phyloP scores from a whole-genome alignment of 352 stramenopile species.

The Phytopythium sindhum region DNA sequence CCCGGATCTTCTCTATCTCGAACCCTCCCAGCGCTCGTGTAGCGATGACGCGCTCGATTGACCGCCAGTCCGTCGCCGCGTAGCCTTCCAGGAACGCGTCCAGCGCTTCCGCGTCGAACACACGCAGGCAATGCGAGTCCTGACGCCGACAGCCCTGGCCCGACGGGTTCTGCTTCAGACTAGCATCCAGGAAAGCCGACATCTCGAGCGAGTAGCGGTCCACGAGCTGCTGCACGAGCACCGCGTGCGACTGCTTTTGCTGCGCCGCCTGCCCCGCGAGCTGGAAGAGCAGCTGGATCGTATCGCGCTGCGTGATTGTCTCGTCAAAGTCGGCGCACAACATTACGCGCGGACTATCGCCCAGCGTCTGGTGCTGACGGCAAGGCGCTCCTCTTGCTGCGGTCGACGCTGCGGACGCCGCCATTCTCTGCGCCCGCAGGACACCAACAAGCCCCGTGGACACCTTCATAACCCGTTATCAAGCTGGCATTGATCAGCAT shows the following conservation, averaged over 20 bases:
- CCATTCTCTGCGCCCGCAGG: neutral
- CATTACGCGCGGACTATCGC: neutral
- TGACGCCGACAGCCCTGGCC: neutral
- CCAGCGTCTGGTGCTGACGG: neutral
- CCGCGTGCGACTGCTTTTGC: slow-evolving; percentile 10
- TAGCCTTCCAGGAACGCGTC: slow-evolving; percentile 41
- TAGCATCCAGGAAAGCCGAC: slow-evolving; percentile 14
- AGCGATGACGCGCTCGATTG: slow-evolving; percentile 39
- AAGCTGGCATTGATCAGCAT: neutral
- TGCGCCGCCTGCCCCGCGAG: slow-evolving; percentile 11
- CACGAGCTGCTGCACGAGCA: slow-evolving; percentile 27
- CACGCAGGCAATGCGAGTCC: neutral
- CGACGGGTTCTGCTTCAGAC: neutral
- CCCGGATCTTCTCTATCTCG: slow-evolving; percentile 8
- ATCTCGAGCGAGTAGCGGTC: slow-evolving; percentile 31
- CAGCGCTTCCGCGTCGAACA: slow-evolving; percentile 36
- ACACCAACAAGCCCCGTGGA: no score
- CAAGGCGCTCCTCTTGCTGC: neutral
- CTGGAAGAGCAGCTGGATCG: slow-evolving; percentile 52
- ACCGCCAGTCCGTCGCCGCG: slow-evolving; percentile 38
- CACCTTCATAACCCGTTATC: no score
- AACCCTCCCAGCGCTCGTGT: slow-evolving; percentile 36
- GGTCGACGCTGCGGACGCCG: neutral
- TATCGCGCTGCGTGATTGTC: slow-evolving; percentile 60
- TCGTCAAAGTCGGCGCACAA: slow-evolving; percentile 73